Percentiles rank a stretch among this genome's conserved stretches.
Evolutionary conservation across 2,329 filamentous ascomycete species (phyloP).

Genomic region (Diaporthe ilicicola): DNA sequence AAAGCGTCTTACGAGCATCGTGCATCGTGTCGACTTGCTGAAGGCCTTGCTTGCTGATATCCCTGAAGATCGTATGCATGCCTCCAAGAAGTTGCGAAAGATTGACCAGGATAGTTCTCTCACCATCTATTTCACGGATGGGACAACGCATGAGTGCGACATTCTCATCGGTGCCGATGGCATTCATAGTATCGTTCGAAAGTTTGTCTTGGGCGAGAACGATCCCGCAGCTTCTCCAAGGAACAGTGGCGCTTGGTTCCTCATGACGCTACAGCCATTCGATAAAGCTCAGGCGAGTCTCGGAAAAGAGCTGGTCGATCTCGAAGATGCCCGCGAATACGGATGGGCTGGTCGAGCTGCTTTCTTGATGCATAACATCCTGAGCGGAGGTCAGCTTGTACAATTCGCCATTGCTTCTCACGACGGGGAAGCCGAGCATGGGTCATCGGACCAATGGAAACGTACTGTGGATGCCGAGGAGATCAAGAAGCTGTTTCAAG

Average conservation of each 20-base stretch:
- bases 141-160: conserved; percentile 42
- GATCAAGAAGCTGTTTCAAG: conserved; percentile 34
- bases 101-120: conserved; percentile 27
- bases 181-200: conserved; percentile 48
- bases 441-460: conserved; percentile 34
- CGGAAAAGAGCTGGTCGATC: conserved; percentile 33
- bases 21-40: conserved; percentile 34
- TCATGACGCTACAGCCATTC: conserved; percentile 38
- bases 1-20: conserved; percentile 34
- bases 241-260: conserved; percentile 36
- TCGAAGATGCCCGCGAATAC: conserved; percentile 38
- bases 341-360: conserved; percentile 34
- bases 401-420: conserved; percentile 35
- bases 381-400: conserved; percentile 28
- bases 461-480: conserved; percentile 34
- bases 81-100: conserved; percentile 36
- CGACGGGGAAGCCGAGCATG: conserved; percentile 29
- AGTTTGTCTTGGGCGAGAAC: conserved; percentile 43
- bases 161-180: conserved; percentile 51
- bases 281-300: conserved; percentile 35
- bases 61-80: conserved; percentile 35
- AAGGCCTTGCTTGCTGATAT: conserved; percentile 34
- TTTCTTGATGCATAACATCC: conserved; percentile 34
- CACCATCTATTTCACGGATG: conserved; percentile 36
- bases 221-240: conserved; percentile 36